Base-by-base conservation (phyloP, 1,284 basidiomycete species). In the Austroboletus novae-zelandiae region DNA sequence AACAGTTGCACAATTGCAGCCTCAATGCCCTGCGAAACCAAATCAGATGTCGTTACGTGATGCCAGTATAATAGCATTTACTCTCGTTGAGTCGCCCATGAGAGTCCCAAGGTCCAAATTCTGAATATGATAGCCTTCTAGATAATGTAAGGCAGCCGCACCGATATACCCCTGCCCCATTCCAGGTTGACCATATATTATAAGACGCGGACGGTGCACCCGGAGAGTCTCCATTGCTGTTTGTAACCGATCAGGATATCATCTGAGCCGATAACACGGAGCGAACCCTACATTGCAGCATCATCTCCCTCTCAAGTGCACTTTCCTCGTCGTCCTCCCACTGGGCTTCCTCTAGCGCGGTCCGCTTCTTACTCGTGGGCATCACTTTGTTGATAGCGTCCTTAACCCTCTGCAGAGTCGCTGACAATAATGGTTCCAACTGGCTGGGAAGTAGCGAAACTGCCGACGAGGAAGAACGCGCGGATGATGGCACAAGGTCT, bases 111-210 rank as follows among this genome's bases (percentile, higher is more conserved):
- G 77, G 65, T 99, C 95, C 43, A 99, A 77, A 57, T 85, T 93
- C 69, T 98, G 97, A 0, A 99, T 81, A 63, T 98, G 92, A 71
- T 90, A 98, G 0, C 96, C 96, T 70, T 99, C 97, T 13, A 99
- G 75, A 67, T 95, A 86, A 70, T 99, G 94, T 44, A 99, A 72
- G 3, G 92, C 82, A 0, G 95, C 97, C 1, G 93, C 86, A 32
- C 94, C 96, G 50, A 98, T 77, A 59, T 92, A 93, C 4, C 74
- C 75, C 67, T 99, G 97, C 2, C 97, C 97, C 86, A 96, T 91
- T 10, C 95, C 96, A 1, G 74, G 65, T 10, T 80, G 71, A 7
- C 97, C 97, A 69, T 93, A 82, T 5, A 99, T 72, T 11, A 97
- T 70, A 9, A 99, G 78, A 4, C 97, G 81, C 4, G 97, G 97